Conservation (phyloP, 805 yeast species). For the Priceomyces haplophilus region DNA sequence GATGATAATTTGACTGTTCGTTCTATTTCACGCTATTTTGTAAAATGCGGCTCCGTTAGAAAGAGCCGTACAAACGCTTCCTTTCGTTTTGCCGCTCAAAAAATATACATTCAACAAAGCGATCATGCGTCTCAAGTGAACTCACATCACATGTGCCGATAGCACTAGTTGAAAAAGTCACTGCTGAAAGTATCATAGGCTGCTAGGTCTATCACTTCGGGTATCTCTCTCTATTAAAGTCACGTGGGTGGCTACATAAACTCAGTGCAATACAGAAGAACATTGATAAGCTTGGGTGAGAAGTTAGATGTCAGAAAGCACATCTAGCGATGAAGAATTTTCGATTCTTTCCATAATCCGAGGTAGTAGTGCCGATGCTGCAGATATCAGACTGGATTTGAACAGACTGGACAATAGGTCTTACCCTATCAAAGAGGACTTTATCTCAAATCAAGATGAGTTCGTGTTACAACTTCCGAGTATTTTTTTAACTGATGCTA, state of each 20-base stretch:
- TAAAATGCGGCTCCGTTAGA: neutral
- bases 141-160: too few relatives aligned
- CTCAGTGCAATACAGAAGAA: neutral
- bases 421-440: neutral
- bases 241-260: too few relatives aligned
- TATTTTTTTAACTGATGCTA: slow-evolving; percentile 28
- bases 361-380: neutral
- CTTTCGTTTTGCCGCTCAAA: neutral
- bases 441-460: slow-evolving; percentile 11
- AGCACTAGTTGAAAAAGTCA: too few relatives aligned
- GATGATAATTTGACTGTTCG: too few relatives aligned
- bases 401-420: neutral
- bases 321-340: slow-evolving; percentile 7
- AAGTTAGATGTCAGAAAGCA: slow-evolving; percentile 3
- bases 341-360: slow-evolving; percentile 6
- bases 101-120: neutral
- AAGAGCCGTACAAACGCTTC: neutral
- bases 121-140: neutral
- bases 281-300: neutral
- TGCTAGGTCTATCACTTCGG: too few relatives aligned
- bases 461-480: slow-evolving; percentile 24
- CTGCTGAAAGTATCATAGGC: too few relatives aligned
- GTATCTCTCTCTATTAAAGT: too few relatives aligned
- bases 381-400: neutral
- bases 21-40: neutral